Conservation (phyloP, 768 basidiomycete genomes). For the Kwoniella bestiolae region DNA sequence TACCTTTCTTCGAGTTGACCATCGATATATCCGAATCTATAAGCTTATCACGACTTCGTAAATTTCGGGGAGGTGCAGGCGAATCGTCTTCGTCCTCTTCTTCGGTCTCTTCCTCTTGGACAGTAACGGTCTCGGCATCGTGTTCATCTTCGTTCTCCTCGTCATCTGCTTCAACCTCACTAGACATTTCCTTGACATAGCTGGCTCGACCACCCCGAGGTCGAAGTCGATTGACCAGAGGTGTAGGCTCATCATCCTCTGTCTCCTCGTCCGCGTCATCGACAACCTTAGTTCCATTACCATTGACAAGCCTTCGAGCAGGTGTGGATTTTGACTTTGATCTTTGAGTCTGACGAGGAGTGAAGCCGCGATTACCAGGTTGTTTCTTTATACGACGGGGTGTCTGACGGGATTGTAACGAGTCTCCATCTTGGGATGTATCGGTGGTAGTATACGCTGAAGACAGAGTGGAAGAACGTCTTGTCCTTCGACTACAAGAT, state of each 20-base stretch:
- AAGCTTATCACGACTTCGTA: constrained; percentile 9
- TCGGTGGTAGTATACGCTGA: constrained; percentile 50
- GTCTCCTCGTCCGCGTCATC: constrained; percentile 17
- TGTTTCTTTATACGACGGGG: constrained; percentile 30
- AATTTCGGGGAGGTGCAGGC: constrained; percentile 4
- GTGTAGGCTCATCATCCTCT: constrained; percentile 27
- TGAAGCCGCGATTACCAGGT: constrained; percentile 15
- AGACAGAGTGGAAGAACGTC: constrained; percentile 41
- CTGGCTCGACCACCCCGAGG: constrained; percentile 9
- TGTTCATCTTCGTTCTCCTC: constrained; percentile 35
- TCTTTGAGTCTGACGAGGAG: constrained; percentile 19
- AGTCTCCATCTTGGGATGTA: constrained; percentile 25
- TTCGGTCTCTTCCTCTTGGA: constrained; percentile 23
- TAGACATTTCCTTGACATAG: constrained; percentile 23
- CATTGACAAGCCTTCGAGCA: constrained; percentile 7
- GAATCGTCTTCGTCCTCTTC: constrained; percentile 14
- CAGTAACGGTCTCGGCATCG: constrained; percentile 3
- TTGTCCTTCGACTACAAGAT: constrained; percentile 11
- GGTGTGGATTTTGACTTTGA: neutral
- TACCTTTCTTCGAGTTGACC: neutral
- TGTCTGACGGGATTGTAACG: constrained; percentile 20
- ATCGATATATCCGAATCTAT: constrained; percentile 27
- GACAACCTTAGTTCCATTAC: neutral
- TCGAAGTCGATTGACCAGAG: constrained; percentile 23
- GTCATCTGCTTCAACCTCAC: constrained; percentile 39